phyloP scores from a whole-genome alignment of 192 early-diverging fungal species.

The Thamnidium elegans region DNA sequence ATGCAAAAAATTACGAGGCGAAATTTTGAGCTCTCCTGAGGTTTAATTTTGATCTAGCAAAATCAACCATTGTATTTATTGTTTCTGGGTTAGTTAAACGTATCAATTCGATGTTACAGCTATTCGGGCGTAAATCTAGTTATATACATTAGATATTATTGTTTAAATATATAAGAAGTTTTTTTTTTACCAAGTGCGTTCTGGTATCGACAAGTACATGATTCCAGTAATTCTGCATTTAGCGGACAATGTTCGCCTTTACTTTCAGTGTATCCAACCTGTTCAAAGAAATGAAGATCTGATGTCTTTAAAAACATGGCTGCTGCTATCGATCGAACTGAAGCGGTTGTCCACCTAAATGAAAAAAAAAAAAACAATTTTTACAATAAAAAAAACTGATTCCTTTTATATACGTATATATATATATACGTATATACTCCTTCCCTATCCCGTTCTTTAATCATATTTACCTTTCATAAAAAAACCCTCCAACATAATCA shows the following conservation, averaged over 20 bases:
- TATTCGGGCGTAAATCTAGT: slow-evolving; percentile 2
- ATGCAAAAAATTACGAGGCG: not conserved
- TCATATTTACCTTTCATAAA: slow-evolving; percentile 75
- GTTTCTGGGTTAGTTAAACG: not conserved
- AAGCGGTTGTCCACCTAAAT: slow-evolving; percentile 62
- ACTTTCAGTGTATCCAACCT: slow-evolving; percentile 65
- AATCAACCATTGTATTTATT: slow-evolving; percentile 12
- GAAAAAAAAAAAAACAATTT: slow-evolving; percentile 4
- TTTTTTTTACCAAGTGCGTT: slow-evolving; percentile 45
- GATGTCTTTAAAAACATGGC: slow-evolving; percentile 58
- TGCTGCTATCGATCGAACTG: slow-evolving; percentile 66
- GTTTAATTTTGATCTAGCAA: slow-evolving; percentile 8
- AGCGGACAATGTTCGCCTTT: slow-evolving; percentile 68
- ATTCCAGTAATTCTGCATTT: slow-evolving; percentile 35
- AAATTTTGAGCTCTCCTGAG: not conserved
- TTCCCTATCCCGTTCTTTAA: not conserved
- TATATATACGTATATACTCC: no score
- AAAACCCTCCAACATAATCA: slow-evolving; percentile 80
- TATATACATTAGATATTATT: not conserved
- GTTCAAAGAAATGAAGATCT: slow-evolving; percentile 73
- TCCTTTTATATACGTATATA: not conserved
- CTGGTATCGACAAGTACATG: slow-evolving; percentile 46
- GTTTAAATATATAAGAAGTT: not conserved
- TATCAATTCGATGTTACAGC: slow-evolving; percentile 14
- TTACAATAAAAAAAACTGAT: not conserved